Base-by-base conservation (phyloP, 2,329 filamentous ascomycete species). In the Hypoxylon sp. region DNA sequence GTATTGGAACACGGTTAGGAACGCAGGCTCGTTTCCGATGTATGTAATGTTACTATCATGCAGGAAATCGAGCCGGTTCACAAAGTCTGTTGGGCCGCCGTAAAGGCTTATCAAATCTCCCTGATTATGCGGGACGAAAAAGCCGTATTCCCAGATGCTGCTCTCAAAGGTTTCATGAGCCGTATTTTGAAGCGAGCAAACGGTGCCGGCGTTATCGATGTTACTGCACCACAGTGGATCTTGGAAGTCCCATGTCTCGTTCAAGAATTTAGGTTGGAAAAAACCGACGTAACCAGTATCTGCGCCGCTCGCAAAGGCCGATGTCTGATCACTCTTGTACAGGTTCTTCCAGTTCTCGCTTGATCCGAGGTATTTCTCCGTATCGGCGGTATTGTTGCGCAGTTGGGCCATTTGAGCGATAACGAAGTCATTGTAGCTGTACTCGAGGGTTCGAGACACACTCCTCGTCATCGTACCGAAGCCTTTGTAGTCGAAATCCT, bases 391-490 rank as follows among this genome's bases (percentile, higher is more conserved):
- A 11, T 85, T 81, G 1, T 85, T 86, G 39, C 91, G 73, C 0
- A 78, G 80, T 8, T 81, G 80, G 0, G 89, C 89, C 58, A 92
- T 85, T 48, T 87, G 80, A 0, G 87, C 81, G 57, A 91, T 88
- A 67, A 86, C 87, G 70, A 87, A 94, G 77, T 93, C 91, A 67
- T 93, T 87, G 75, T 93, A 93, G 6, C 89, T 86, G 73, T 94
- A 94, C 74, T 93, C 91, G 0, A 93, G 84, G 0, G 90, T 93
- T 6, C 91, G 83, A 1, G 88, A 92, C 24, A 93, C 84, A 65
- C 85, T 89, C 6, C 91, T 83, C 0, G 91, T 92, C 74, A 90
- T 84, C 0, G 87, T 87, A 0, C 91, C 91, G n/a, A 87, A 85
- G 1, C 89, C 89, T 59, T 81, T 81, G 73, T 80, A 79, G 74